Evolutionary conservation across 2,329 filamentous ascomycete species (phyloP).

Genomic region (Aspergillus arachidicola): DNA sequence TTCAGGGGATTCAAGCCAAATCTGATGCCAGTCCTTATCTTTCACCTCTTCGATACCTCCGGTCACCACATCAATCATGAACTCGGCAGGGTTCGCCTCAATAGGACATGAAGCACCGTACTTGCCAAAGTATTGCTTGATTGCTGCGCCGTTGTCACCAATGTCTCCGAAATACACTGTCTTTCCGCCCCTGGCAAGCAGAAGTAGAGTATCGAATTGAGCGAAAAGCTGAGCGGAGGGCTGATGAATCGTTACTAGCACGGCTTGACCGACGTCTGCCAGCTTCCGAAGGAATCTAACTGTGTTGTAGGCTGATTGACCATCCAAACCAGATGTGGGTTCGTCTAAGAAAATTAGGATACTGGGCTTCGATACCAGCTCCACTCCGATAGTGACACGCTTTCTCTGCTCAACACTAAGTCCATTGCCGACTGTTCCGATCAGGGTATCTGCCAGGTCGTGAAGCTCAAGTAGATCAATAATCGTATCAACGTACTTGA

Average conservation of each 20-base stretch:
- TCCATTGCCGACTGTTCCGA: slow-evolving; percentile 48
- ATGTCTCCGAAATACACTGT: slow-evolving; percentile 71
- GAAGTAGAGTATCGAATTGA: slow-evolving; percentile 70
- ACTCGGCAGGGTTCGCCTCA: slow-evolving; percentile 63
- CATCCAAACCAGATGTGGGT: slow-evolving; percentile 69
- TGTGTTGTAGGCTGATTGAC: slow-evolving; percentile 67
- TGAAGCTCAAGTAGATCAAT: slow-evolving; percentile 65
- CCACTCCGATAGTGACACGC: slow-evolving; percentile 71
- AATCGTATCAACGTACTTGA: slow-evolving; percentile 66
- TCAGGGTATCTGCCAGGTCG: slow-evolving; percentile 65
- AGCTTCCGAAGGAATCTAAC: slow-evolving; percentile 68
- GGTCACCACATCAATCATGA: slow-evolving; percentile 54
- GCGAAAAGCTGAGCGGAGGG: slow-evolving; percentile 67
- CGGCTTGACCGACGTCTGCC: slow-evolving; percentile 65
- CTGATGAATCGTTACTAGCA: slow-evolving; percentile 72
- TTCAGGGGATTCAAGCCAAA: slow-evolving; percentile 68
- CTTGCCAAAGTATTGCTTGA: slow-evolving; percentile 67
- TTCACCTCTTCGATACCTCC: slow-evolving; percentile 49
- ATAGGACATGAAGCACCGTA: slow-evolving; percentile 66
- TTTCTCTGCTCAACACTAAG: slow-evolving; percentile 68
- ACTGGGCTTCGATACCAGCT: slow-evolving; percentile 68
- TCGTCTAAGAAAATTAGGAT: slow-evolving; percentile 71
- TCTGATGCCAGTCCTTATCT: slow-evolving; percentile 68
- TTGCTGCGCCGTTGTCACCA: slow-evolving; percentile 64
- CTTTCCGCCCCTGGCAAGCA: slow-evolving; percentile 66